Evolutionary conservation across 2,329 filamentous ascomycete species (phyloP).

Genomic region (Penicillium sp.): DNA sequence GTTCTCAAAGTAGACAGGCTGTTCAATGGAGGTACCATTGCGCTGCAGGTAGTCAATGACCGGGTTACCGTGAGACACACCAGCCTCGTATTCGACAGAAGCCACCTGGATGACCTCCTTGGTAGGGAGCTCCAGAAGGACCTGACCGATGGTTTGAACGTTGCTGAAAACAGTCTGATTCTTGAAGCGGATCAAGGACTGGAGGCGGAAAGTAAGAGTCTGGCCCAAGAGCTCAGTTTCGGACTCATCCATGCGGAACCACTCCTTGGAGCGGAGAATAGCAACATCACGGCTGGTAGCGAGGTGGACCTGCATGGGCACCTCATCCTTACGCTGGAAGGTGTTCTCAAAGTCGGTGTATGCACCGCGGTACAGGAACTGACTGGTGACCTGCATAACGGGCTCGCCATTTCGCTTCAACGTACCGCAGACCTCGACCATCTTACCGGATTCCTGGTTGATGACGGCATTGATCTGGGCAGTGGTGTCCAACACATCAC

Average conservation of each 20-base stretch:
- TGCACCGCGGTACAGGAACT: constrained; percentile 90
- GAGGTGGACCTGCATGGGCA: constrained; percentile 86
- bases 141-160: constrained; percentile 86
- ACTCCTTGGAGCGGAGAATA: constrained; percentile 91
- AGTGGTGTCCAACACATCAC: constrained; percentile 84
- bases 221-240: constrained; percentile 86
- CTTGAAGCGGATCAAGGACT: constrained; percentile 89
- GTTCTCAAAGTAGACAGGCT: constrained; percentile 96
- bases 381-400: constrained; percentile 97
- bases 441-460: constrained; percentile 97
- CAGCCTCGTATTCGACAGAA: constrained; percentile 93
- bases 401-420: constrained; percentile 75
- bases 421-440: constrained; percentile 99
- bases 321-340: constrained; percentile 96
- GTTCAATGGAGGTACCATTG: constrained; percentile 85
- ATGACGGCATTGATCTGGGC: constrained; percentile 96
- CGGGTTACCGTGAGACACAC: constrained; percentile 87
- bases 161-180: constrained; percentile 87
- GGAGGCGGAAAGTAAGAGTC: constrained; percentile 91
- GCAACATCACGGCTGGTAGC: constrained; percentile 85
- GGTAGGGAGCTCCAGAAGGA: constrained; percentile 86
- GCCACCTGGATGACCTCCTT: constrained; percentile 97
- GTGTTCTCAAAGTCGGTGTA: constrained; percentile 97
- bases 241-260: constrained; percentile 82
- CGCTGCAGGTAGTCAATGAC: constrained; percentile 94